These are phyloP conservation scores for Phylloporus sp. DNA, from an alignment of 768 basidiomycete species.

Conservation along the genomic window DNA sequence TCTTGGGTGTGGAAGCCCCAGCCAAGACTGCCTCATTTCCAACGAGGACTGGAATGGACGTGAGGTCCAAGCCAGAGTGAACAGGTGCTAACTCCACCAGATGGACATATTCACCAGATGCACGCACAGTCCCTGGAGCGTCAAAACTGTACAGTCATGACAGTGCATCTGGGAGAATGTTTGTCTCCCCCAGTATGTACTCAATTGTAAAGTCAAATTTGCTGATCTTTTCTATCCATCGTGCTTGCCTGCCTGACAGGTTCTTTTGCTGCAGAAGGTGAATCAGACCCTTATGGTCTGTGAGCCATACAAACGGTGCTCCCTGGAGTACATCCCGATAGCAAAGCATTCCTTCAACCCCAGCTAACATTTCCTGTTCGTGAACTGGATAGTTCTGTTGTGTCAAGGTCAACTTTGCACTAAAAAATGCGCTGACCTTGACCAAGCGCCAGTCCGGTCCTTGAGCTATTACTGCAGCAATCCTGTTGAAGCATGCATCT, in stretches of 20 bases:
- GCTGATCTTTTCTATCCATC: conserved; percentile 33
- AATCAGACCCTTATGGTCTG: conserved; percentile 25
- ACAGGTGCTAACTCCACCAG: neutral
- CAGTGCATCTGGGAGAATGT: conserved; percentile 26
- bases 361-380: conserved; percentile 37
- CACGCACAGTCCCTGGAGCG: neutral
- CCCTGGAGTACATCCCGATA: conserved; percentile 32
- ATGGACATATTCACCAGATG: neutral
- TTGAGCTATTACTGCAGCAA: neutral
- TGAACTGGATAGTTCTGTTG: conserved; percentile 41
- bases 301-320: conserved; percentile 24
- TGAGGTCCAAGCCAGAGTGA: neutral
- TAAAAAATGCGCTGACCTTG: conserved; percentile 1
- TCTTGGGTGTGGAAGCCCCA: no score
- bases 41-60: neutral
- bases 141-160: conserved; percentile 16
- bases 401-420: conserved; percentile 29
- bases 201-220: conserved; percentile 30
- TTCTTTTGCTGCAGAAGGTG: conserved; percentile 32
- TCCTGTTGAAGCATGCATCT: neutral
- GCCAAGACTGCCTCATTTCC: neutral
- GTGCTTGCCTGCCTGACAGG: conserved; percentile 32
- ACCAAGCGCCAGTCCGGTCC: neutral
- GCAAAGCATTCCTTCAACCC: conserved; percentile 32
- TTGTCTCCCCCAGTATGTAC: conserved; percentile 28